Percentiles rank a stretch among this genome's conserved stretches.
phyloP scores from a whole-genome alignment of 805 yeast species.

The Yarrowia divulgata region DNA sequence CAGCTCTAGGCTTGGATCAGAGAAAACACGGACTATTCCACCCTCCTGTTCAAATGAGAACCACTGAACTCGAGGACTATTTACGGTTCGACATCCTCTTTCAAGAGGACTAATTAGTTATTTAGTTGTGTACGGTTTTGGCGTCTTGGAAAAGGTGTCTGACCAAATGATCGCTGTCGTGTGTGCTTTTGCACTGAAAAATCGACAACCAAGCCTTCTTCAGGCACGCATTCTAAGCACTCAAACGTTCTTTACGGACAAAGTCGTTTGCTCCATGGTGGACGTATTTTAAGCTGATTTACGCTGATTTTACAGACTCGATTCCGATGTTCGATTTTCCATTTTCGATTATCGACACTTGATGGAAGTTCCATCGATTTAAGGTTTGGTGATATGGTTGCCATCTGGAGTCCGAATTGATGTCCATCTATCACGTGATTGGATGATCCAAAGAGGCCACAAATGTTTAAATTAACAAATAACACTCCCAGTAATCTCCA shows the following conservation, averaged over 20 bases:
- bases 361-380: no score
- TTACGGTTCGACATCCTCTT: slow-evolving; percentile 28
- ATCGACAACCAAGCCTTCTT: no score
- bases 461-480: not conserved
- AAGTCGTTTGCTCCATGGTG: not conserved
- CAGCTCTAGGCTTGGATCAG: slow-evolving; percentile 37
- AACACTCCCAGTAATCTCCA: not conserved
- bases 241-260: not conserved
- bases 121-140: not conserved
- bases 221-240: not conserved
- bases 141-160: not conserved
- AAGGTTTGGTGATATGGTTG: no score
- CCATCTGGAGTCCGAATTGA: no score
- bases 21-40: slow-evolving; percentile 34
- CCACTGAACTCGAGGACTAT: slow-evolving; percentile 38
- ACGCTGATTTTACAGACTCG: not conserved
- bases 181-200: no score
- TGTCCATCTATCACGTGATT: not conserved
- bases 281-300: not conserved
- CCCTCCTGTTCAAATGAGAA: slow-evolving; percentile 28
- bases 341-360: no score
- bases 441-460: not conserved
- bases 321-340: not conserved
- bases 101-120: not conserved
- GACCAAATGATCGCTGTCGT: no score